A percentile compares a stretch with the other conserved stretches of the same genome.
These are phyloP conservation scores for Alnus rubra DNA, from an alignment of 306 rosid species.

Conservation along the genomic window DNA sequence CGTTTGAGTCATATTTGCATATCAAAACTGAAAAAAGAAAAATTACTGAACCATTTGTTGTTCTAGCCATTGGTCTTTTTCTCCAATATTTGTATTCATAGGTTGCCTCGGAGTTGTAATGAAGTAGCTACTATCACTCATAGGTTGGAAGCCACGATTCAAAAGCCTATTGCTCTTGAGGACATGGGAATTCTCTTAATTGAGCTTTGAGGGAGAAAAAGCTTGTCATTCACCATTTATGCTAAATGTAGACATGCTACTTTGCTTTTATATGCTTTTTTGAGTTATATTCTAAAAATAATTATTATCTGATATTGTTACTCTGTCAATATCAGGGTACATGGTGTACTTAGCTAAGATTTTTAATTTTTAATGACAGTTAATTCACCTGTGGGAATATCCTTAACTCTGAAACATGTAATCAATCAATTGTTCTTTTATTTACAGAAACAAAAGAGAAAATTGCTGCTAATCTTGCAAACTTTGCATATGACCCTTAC, in stretches of 20 bases:
- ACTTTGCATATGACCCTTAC: conserved; percentile 96
- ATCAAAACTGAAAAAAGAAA: too few relatives aligned
- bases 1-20: too few relatives aligned
- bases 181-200: too few relatives aligned
- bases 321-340: background rate
- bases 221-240: too few relatives aligned
- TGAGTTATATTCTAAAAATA: background rate
- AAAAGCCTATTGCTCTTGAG: too few relatives aligned
- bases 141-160: too few relatives aligned
- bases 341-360: background rate
- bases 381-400: background rate
- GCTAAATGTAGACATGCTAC: background rate
- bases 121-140: too few relatives aligned
- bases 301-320: background rate
- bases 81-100: too few relatives aligned
- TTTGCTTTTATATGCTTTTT: background rate
- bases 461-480: conserved; percentile 74
- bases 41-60: too few relatives aligned
- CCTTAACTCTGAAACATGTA: background rate
- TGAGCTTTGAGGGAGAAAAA: too few relatives aligned
- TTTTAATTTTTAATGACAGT: background rate
- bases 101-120: too few relatives aligned
- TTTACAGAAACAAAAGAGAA: conserved; percentile 70
- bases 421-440: conserved; percentile 13
- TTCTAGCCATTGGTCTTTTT: too few relatives aligned